Percentiles rank a stretch among this genome's conserved stretches.
Conservation (phyloP, 768 basidiomycete species). For the Suillus variegatus region DNA sequence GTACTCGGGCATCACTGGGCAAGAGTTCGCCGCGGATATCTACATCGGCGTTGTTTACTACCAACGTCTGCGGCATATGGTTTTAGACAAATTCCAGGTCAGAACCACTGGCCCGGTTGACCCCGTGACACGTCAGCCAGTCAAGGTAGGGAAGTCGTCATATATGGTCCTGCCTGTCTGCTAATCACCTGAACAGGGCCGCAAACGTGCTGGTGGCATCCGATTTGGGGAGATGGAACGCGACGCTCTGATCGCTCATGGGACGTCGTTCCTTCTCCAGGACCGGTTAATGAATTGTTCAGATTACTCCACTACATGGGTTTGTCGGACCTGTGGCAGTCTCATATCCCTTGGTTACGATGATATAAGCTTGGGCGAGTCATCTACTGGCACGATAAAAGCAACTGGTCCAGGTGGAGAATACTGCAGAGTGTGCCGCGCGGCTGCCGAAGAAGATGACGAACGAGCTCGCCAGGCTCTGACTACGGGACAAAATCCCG, state of each 20-base stretch:
- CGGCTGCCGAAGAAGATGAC: conserved; percentile 62
- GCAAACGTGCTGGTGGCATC: conserved; percentile 97
- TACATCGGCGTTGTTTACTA: conserved; percentile 99
- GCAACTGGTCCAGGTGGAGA: conserved; percentile 81
- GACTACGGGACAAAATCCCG: conserved; percentile 53
- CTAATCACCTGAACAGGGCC: conserved; percentile 57
- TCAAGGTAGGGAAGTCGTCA: conserved; percentile 66
- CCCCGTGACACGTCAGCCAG: conserved; percentile 92
- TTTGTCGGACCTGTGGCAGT: conserved; percentile 94
- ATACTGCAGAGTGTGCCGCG: conserved; percentile 93
- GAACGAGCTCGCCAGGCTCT: conserved; percentile 60
- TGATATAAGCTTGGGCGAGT: conserved; percentile 74
- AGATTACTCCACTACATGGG: conserved; percentile 99
- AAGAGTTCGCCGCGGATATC: conserved; percentile 98
- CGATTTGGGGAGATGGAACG: conserved; percentile 99
- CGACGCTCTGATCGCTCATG: conserved; percentile 97
- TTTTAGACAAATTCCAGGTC: conserved; percentile 99
- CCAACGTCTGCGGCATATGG: conserved; percentile 98
- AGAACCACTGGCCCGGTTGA: conserved; percentile 98
- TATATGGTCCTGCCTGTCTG: neutral
- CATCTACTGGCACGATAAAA: conserved; percentile 49
- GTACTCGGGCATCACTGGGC: conserved; percentile 99
- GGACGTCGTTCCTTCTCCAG: conserved; percentile 97
- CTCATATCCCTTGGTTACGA: conserved; percentile 96
- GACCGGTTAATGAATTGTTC: conserved; percentile 99